These are phyloP conservation scores for Hericium coralloides DNA, from an alignment of 768 basidiomycete genomes.

Conservation along the genomic window DNA sequence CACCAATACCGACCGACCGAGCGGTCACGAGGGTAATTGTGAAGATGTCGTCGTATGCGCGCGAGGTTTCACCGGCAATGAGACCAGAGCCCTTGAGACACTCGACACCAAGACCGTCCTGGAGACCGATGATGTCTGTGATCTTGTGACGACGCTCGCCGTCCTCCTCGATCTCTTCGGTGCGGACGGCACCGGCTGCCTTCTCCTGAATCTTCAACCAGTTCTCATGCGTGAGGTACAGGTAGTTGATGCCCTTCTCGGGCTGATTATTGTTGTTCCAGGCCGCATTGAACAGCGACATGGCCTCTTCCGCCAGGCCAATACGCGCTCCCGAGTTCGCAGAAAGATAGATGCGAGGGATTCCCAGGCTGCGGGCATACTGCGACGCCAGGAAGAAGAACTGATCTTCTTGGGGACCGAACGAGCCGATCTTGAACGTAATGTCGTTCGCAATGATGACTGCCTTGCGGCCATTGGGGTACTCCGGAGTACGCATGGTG, in stretches of 20 bases:
- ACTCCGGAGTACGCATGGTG: constrained; percentile 88
- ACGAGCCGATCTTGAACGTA: constrained; percentile 97
- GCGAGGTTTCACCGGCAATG: constrained; percentile 96
- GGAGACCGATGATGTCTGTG: constrained; percentile 93
- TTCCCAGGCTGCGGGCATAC: constrained; percentile 79
- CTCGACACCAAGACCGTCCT: constrained; percentile 96
- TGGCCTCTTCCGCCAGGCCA: constrained; percentile 88
- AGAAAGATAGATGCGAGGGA: constrained; percentile 95
- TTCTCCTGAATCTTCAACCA: constrained; percentile 85
- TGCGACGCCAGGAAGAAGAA: constrained; percentile 95
- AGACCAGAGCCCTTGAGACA: constrained; percentile 93
- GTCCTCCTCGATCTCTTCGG: constrained; percentile 73
- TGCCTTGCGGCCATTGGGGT: constrained; percentile 74
- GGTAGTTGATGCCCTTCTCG: constrained; percentile 93
- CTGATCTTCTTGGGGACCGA: constrained; percentile 91
- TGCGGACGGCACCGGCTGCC: constrained; percentile 67
- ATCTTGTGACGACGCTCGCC: constrained; percentile 91
- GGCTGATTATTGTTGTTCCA: constrained; percentile 80
- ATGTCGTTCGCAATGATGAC: constrained; percentile 97
- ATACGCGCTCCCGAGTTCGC: constrained; percentile 98
- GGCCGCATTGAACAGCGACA: constrained; percentile 81
- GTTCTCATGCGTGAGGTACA: constrained; percentile 92
- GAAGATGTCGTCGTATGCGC: constrained; percentile 99
- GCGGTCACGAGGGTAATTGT: constrained; percentile 98
- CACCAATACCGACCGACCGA: constrained; percentile 97